Conservation (phyloP, 2,329 filamentous ascomycete species). For the Dactylellina drechsleri region DNA sequence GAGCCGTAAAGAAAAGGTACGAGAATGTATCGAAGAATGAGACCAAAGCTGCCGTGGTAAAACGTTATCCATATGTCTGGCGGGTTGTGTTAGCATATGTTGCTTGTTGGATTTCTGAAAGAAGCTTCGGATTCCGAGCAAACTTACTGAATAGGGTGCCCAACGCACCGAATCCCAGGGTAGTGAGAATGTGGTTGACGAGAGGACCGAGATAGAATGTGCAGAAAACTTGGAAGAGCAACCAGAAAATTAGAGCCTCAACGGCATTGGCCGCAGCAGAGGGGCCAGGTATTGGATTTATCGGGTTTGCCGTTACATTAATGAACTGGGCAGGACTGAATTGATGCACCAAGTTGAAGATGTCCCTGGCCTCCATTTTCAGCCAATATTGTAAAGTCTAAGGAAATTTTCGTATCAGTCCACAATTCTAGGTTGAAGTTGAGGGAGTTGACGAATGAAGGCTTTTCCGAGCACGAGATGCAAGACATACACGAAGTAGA, state of each 20-base stretch:
- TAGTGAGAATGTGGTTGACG: slow-evolving; percentile 16
- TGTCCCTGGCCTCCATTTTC: background rate
- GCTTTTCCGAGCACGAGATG: background rate
- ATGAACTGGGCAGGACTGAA: slow-evolving; percentile 8
- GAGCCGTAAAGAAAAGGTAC: background rate
- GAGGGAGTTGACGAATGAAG: background rate
- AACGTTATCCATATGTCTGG: background rate
- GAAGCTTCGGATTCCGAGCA: background rate
- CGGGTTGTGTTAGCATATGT: background rate
- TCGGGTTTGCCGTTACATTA: slow-evolving; percentile 7
- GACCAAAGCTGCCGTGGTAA: background rate
- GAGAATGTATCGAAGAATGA: background rate
- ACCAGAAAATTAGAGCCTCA: slow-evolving; percentile 3
- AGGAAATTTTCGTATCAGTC: too few relatives aligned
- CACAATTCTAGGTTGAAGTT: background rate
- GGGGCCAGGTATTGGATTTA: background rate
- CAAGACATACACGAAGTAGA: background rate
- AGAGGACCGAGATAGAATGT: slow-evolving; percentile 22
- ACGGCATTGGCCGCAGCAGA: slow-evolving; percentile 12
- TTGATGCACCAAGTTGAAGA: slow-evolving; percentile 14
- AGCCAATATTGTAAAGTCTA: background rate
- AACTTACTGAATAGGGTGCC: slow-evolving; percentile 44
- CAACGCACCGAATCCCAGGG: slow-evolving; percentile 22
- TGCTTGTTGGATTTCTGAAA: background rate
- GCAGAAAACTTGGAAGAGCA: slow-evolving; percentile 32